phyloP scores from a whole-genome alignment of 2,329 filamentous ascomycete species.

The Trichoderma guizhouense region DNA sequence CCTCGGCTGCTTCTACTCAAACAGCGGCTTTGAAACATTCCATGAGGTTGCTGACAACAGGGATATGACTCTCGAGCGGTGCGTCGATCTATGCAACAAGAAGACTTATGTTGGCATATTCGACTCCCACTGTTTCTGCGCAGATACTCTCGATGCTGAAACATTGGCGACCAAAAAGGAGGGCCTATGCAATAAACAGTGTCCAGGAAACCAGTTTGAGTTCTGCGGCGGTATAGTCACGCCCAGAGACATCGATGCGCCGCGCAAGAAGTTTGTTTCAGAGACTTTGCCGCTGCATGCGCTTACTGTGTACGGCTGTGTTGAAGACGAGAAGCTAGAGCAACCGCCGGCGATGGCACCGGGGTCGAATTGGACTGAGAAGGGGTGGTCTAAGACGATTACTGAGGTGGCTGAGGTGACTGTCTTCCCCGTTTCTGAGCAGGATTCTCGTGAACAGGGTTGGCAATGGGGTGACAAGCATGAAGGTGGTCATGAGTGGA shows the following conservation, averaged over 20 bases:
- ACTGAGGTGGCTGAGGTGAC: background rate
- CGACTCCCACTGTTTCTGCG: conserved; percentile 45
- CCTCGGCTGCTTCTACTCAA: conserved; percentile 44
- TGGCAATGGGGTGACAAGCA: background rate
- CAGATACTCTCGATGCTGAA: conserved; percentile 37
- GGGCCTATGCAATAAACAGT: conserved; percentile 35
- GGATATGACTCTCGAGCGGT: conserved; percentile 40
- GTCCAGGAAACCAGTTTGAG: conserved; percentile 40
- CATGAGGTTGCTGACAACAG: conserved; percentile 26
- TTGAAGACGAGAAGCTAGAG: conserved; percentile 29
- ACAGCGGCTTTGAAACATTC: conserved; percentile 36
- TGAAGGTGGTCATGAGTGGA: background rate
- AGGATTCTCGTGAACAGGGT: background rate
- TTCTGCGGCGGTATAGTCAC: conserved; percentile 41
- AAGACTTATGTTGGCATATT: conserved; percentile 40
- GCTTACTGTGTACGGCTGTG: conserved; percentile 43
- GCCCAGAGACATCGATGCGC: background rate
- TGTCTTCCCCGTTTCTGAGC: conserved; percentile 6
- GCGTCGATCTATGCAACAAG: conserved; percentile 36
- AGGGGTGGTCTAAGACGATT: background rate
- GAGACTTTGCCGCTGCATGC: conserved; percentile 27
- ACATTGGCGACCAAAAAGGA: conserved; percentile 35
- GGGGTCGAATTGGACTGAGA: conserved; percentile 18
- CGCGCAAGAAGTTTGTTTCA: background rate
- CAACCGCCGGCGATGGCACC: conserved; percentile 35